Base-by-base conservation (phyloP, 768 basidiomycete species). In the Cystobasidium ongulense region DNA sequence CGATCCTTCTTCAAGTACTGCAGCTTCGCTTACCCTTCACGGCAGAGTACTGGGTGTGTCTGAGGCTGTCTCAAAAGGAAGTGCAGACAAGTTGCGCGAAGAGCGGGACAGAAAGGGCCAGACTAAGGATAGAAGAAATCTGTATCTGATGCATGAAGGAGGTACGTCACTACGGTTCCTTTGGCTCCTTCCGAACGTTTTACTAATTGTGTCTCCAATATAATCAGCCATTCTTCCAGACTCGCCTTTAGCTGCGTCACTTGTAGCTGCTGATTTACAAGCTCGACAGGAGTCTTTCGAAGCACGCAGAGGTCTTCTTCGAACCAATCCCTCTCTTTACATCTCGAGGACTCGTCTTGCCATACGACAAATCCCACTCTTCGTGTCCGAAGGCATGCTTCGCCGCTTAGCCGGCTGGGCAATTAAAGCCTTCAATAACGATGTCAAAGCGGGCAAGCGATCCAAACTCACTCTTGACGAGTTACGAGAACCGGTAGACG, bases 111-210 rank as follows among this genome's bases (percentile, higher is more conserved):
- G 87, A 78, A 84, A 86, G 74, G 80, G 80, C 18, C 85, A 92
- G 81, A 94, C 94, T 81, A 88, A 88, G 0, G 96, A 99, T 81
- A 94, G 95, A 80, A 86, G 95, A 27, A 96, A 97, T 80, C 87
- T 96, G 80, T 97, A 99, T 80, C 87, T 99, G 74, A 85, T 99
- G 77, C 87, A 91, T 15, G 96, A 99, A 86, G 96, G 96, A 84
- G 91, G 94, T 91, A 78, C 77, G 87, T 63, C 17, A 52, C 21
- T 29, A 11, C 23, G 39, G n/a, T n/a, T 10, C 31, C 1, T 7
- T 29, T 43, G 11, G 15, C 13, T 2, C 39, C 11, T n/a, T 43
- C 25, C 35, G 4, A 11, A 21, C 3, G 21, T 21, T 8, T 21
- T 10, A 1, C 54, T 1, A 17, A 25, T 11, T 23, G 66, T 74